Conservation (phyloP, 768 basidiomycete species). For the Pleurotus tuber-regium region DNA sequence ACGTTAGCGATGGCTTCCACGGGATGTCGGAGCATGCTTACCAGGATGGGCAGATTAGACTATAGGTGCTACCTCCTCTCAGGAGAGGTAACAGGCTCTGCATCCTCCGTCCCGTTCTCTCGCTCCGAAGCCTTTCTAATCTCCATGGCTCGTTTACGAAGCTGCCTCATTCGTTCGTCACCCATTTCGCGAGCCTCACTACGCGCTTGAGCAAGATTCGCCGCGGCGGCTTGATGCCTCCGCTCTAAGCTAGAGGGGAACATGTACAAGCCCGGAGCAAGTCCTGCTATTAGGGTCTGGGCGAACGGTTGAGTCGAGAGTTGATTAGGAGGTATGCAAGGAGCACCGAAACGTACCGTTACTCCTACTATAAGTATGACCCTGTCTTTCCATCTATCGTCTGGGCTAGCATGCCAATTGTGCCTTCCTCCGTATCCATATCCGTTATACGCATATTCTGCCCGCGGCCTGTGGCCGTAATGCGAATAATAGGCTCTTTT, state of each 20-base stretch:
- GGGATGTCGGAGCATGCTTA: too few species aligned
- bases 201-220: slow-evolving; percentile 58
- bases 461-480: slow-evolving; percentile 44
- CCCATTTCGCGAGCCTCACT: slow-evolving; percentile 56
- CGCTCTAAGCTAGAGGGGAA: slow-evolving; percentile 35
- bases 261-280: slow-evolving; percentile 41
- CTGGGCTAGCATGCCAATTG: slow-evolving; percentile 51
- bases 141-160: slow-evolving; percentile 47
- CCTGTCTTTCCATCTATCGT: slow-evolving; percentile 69
- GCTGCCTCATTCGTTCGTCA: slow-evolving; percentile 46
- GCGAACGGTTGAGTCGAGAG: too few species aligned
- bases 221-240: slow-evolving; percentile 49
- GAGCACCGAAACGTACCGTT: slow-evolving; percentile 41
- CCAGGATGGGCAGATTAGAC: too few species aligned
- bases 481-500: slow-evolving; percentile 26
- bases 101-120: not conserved
- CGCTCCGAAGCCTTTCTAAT: slow-evolving; percentile 15
- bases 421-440: slow-evolving; percentile 29
- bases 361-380: slow-evolving; percentile 55
- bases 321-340: too few species aligned
- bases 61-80: too few species aligned
- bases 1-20: too few species aligned
- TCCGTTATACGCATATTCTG: slow-evolving; percentile 24
- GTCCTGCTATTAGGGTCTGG: slow-evolving; percentile 42
- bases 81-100: too few species aligned